Evolutionary conservation across 2,329 filamentous ascomycete species (phyloP).

Genomic region (Sporothrix luriei): DNA sequence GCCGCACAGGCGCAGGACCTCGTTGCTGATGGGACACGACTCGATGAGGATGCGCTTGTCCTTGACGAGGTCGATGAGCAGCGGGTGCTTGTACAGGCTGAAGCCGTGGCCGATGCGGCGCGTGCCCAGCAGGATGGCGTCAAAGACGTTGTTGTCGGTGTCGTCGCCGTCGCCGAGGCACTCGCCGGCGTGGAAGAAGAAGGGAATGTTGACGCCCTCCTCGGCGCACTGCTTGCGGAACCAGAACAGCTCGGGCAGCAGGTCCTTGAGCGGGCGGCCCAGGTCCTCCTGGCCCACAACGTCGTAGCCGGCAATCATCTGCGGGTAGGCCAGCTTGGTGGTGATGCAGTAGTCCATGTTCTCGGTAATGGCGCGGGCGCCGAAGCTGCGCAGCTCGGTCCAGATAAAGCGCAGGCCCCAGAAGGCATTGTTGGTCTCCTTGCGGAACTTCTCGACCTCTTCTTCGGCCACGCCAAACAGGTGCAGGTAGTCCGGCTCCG

Average conservation of each 20-base stretch:
- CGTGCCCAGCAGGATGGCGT: slow-evolving; percentile 83
- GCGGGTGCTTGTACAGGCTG: slow-evolving; percentile 86
- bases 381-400: slow-evolving; percentile 69
- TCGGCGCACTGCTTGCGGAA: slow-evolving; percentile 83
- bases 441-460: slow-evolving; percentile 75
- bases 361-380: slow-evolving; percentile 68
- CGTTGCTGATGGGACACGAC: slow-evolving; percentile 88
- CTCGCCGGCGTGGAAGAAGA: slow-evolving; percentile 95
- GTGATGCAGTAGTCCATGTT: slow-evolving; percentile 87
- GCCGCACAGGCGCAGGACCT: slow-evolving; percentile 50
- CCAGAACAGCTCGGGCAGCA: slow-evolving; percentile 88
- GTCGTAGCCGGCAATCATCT: slow-evolving; percentile 84
- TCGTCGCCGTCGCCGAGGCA: slow-evolving; percentile 73
- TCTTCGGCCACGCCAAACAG: slow-evolving; percentile 76
- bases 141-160: slow-evolving; percentile 81
- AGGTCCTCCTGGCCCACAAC: slow-evolving; percentile 84
- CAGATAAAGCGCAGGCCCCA: slow-evolving; percentile 86
- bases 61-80: slow-evolving; percentile 85
- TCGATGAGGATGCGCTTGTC: slow-evolving; percentile 87
- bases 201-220: slow-evolving; percentile 79
- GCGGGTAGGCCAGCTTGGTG: slow-evolving; percentile 75
- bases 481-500: slow-evolving; percentile 67
- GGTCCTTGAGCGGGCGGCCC: slow-evolving; percentile 72
- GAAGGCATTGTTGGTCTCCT: slow-evolving; percentile 62
- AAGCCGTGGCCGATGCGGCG: slow-evolving; percentile 88